These are phyloP conservation scores for Akanthomyces lecanii DNA, from an alignment of 2,329 filamentous ascomycete species.

Conservation along the genomic window DNA sequence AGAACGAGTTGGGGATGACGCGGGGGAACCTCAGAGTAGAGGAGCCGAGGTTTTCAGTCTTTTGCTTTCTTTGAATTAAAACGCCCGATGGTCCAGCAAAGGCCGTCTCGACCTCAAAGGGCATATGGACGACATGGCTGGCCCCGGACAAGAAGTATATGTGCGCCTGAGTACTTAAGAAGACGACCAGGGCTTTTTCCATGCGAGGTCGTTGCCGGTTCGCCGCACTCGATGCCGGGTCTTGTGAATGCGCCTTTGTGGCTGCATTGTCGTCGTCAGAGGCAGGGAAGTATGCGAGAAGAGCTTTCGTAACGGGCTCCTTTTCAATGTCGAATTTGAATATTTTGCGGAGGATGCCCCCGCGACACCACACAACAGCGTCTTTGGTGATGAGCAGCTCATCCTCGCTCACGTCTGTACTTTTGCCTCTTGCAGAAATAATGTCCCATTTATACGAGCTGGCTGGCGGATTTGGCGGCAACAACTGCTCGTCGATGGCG, in stretches of 20 bases:
- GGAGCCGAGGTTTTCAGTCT: conserved; percentile 45
- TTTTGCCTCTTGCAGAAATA: conserved; percentile 62
- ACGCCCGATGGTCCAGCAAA: conserved; percentile 79
- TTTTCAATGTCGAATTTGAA: conserved; percentile 86
- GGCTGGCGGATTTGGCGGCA: conserved; percentile 62
- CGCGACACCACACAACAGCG: conserved; percentile 85
- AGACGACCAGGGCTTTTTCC: conserved; percentile 75
- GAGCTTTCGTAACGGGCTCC: conserved; percentile 77
- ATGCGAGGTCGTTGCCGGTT: conserved; percentile 28
- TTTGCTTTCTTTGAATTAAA: conserved; percentile 76
- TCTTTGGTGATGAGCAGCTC: conserved; percentile 73
- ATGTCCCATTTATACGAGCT: conserved; percentile 50
- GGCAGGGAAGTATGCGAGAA: conserved; percentile 76
- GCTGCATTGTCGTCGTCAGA: conserved; percentile 36
- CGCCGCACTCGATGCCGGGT: conserved; percentile 14
- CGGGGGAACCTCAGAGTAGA: conserved; percentile 53
- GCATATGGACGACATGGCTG: conserved; percentile 85
- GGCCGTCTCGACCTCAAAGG: conserved; percentile 87
- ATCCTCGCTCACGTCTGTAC: conserved; percentile 56
- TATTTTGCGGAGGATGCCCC: conserved; percentile 75
- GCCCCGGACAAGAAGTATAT: conserved; percentile 87
- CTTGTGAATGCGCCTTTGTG: conserved; percentile 10
- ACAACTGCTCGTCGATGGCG: conserved; percentile 73
- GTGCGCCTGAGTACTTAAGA: conserved; percentile 88
- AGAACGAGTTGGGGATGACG: conserved; percentile 79